Base-by-base conservation (phyloP, 1,284 basidiomycete genomes). In the Malassezia vespertilionis region DNA sequence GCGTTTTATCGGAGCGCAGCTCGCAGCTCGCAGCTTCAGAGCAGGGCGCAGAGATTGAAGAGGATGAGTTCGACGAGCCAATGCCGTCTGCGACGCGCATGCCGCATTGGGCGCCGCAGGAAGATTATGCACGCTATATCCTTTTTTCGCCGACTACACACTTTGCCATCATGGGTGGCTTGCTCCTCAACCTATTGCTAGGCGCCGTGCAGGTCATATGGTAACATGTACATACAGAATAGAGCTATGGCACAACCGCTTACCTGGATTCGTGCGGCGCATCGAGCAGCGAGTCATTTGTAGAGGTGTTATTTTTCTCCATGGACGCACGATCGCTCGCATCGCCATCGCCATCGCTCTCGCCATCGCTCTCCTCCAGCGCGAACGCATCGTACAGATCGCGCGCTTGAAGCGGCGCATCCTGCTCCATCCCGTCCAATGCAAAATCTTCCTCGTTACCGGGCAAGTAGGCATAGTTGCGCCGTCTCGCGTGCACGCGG, bases 401-500 rank as follows among this genome's bases (percentile, higher is more conserved):
- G 38, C n/a, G 52, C 39, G 15, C 40, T 40, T 15, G 56, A 48
- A 18, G 41, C 38, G 15, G 48, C 28, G 18, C 55, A 23, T 12
- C 57, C 28, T 0, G 53, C 57, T 3, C 62, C 53, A 30, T 65
- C 58, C 44, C 69, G 50, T 40, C 60, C 54, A 35, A 60, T 56
- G 23, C 65, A 14, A 44, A 46, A 12, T 53, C 74, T 43, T 85
- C 84, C 34, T 85, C 84, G 24, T 78, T 79, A 0, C 61, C 72
- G 8, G 75, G 78, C 7, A 93, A 74, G 11, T 80, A 78, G 30
- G 77, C 77, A 68, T 93, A 93, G 20, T 47, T 47, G 9, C 35
- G 17, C 0, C 42, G 46, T n/a, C 23, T 21, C 32, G 33, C 43
- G 17, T 48, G 48, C 15, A 40, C 14, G 6, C 53, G 46, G 73